A percentile compares a stretch with the other conserved stretches of the same genome.
Evolutionary conservation across 1,284 basidiomycete genomes (phyloP).

Genomic region (Laetiporus sulphureus): DNA sequence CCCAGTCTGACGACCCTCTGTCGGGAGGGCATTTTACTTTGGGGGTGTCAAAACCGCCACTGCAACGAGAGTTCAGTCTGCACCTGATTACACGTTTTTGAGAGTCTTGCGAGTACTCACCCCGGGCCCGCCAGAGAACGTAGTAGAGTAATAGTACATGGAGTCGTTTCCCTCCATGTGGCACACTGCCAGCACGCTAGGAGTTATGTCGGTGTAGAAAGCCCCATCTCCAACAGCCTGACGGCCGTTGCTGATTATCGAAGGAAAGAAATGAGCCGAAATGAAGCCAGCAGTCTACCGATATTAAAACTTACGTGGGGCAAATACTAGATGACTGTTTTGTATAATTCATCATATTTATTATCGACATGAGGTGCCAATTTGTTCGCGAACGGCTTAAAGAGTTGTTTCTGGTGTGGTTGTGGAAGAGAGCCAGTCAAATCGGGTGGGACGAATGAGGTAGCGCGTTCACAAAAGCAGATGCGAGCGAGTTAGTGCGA

Average conservation of each 20-base stretch:
- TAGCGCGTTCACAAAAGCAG: no score
- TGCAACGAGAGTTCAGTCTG: no score
- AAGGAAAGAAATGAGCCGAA: constrained; percentile 7
- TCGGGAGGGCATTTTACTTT: constrained; percentile 86
- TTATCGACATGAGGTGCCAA: constrained; percentile 78
- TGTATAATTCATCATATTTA: constrained; percentile 58
- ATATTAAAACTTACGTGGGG: constrained; percentile 61
- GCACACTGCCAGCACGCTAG: constrained; percentile 78
- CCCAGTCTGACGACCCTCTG: constrained; percentile 85
- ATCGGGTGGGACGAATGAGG: no score
- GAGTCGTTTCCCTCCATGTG: constrained; percentile 70
- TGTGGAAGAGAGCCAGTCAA: no score
- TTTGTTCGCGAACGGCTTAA: constrained; percentile 33
- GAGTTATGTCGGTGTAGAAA: constrained; percentile 68
- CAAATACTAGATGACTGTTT: constrained; percentile 83
- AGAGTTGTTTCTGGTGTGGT: neutral
- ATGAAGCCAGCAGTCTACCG: constrained; percentile 8
- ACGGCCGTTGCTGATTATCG: constrained; percentile 73
- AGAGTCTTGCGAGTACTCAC: constrained; percentile 50
- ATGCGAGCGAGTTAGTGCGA: no score
- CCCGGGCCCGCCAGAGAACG: constrained; percentile 84
- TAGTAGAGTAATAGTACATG: constrained; percentile 83
- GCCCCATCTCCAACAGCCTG: constrained; percentile 92
- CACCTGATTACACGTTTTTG: no score
- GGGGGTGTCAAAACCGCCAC: constrained; percentile 90